Evolutionary conservation across 2,329 filamentous ascomycete species (phyloP).

Genomic region (Trichophyton benhamiae): DNA sequence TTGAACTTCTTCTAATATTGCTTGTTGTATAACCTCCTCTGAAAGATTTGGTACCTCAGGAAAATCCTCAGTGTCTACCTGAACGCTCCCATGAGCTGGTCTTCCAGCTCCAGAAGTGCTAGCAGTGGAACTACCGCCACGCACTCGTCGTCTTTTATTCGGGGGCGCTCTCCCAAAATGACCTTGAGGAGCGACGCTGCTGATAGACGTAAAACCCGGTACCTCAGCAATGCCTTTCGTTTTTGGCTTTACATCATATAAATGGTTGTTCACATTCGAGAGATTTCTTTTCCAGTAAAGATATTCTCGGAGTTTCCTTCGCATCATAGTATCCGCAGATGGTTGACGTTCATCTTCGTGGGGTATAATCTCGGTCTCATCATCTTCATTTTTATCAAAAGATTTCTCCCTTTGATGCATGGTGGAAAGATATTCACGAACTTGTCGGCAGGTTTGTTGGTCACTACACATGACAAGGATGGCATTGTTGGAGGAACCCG

Average conservation of each 20-base stretch:
- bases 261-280: conserved; percentile 57
- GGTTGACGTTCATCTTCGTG: conserved; percentile 38
- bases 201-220: not conserved
- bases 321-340: conserved; percentile 80
- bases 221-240: conserved; percentile 14
- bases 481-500: conserved; percentile 78
- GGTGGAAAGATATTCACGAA: conserved; percentile 80
- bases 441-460: conserved; percentile 69
- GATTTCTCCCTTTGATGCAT: conserved; percentile 48
- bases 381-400: conserved; percentile 27
- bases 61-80: conserved; percentile 64
- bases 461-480: conserved; percentile 94
- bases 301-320: conserved; percentile 73
- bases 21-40: conserved; percentile 63
- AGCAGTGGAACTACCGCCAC: conserved; percentile 56
- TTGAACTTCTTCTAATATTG: conserved; percentile 46
- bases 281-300: conserved; percentile 85
- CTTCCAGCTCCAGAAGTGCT: conserved; percentile 46
- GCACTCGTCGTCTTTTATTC: conserved; percentile 74
- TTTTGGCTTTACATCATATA: conserved; percentile 22
- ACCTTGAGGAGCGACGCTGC: not conserved
- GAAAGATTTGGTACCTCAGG: conserved; percentile 70
- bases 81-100: conserved; percentile 60
- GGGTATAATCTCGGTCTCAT: conserved; percentile 3
- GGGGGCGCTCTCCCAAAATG: conserved; percentile 46